Percentiles rank a stretch among this genome's conserved stretches.
These are phyloP conservation scores for Schizosaccharomyces octosporus DNA, from an alignment of 805 yeast genomes.

Conservation along the genomic window DNA sequence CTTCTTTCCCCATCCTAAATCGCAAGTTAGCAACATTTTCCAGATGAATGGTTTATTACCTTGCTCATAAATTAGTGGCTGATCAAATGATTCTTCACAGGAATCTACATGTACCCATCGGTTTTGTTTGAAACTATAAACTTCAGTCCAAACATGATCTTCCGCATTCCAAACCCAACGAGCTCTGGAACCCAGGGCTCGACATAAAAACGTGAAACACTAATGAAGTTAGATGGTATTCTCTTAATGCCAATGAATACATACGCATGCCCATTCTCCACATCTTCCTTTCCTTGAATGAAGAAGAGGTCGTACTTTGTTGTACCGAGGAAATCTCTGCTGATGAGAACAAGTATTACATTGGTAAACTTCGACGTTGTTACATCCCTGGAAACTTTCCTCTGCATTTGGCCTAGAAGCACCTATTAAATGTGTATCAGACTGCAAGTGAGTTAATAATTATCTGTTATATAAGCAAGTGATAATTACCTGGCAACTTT, in stretches of 20 bases:
- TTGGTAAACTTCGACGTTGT: constrained; percentile 35
- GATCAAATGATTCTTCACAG: not conserved
- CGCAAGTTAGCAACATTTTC: not conserved
- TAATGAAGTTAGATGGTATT: not conserved
- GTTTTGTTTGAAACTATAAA: constrained; percentile 31
- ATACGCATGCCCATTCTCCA: constrained; percentile 73
- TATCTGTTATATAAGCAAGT: not conserved
- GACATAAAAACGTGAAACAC: constrained; percentile 45
- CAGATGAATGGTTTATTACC: not conserved
- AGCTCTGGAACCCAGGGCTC: constrained; percentile 37
- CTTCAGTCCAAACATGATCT: constrained; percentile 94
- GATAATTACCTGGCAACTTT: constrained; percentile 16
- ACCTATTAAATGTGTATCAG: constrained; percentile 19
- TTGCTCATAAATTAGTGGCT: not conserved
- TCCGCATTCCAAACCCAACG: constrained; percentile 72
- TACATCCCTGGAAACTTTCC: constrained; percentile 28
- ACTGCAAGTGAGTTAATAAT: constrained; percentile 13
- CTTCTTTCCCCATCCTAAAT: constrained; percentile 35
- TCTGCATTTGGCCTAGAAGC: constrained; percentile 19
- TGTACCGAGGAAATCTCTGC: constrained; percentile 53
- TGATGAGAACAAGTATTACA: constrained; percentile 27
- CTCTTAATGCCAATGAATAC: not conserved
- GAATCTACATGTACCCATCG: constrained; percentile 53
- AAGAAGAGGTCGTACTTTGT: constrained; percentile 37
- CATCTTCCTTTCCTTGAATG: constrained; percentile 54